phyloP scores from a whole-genome alignment of 2,329 filamentous ascomycete genomes.

The Knoxdaviesia capensis region DNA sequence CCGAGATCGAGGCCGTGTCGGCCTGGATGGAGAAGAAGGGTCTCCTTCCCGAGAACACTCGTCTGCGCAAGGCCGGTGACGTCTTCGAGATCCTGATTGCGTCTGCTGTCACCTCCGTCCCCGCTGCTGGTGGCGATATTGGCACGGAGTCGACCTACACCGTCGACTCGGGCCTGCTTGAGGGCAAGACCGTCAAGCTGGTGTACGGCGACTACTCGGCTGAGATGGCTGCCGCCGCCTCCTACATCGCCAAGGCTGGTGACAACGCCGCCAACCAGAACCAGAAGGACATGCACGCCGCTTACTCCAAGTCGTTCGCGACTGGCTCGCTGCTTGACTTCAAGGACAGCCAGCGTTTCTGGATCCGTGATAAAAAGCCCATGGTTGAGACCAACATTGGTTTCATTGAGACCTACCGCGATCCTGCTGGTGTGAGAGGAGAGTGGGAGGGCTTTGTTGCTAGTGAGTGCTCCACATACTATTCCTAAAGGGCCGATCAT shows the following conservation, averaged over 20 bases:
- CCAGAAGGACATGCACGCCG: slow-evolving; percentile 51
- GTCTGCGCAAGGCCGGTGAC: slow-evolving; percentile 44
- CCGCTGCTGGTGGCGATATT: slow-evolving; percentile 44
- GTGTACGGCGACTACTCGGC: slow-evolving; percentile 56
- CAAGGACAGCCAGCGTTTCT: slow-evolving; percentile 61
- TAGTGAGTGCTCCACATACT: slow-evolving; percentile 11
- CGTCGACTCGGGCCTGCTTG: slow-evolving; percentile 35
- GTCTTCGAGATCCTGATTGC: slow-evolving; percentile 58
- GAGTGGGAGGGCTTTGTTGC: slow-evolving; percentile 78
- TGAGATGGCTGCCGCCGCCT: slow-evolving; percentile 49
- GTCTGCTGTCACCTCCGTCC: slow-evolving; percentile 40
- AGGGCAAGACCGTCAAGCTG: slow-evolving; percentile 48
- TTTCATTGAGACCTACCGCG: slow-evolving; percentile 72
- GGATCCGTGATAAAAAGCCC: slow-evolving; percentile 69
- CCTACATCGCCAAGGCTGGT: slow-evolving; percentile 47
- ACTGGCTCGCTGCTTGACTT: slow-evolving; percentile 56
- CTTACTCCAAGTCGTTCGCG: slow-evolving; percentile 57
- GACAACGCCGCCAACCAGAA: slow-evolving; percentile 53
- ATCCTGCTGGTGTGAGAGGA: slow-evolving; percentile 60
- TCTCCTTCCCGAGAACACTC: slow-evolving; percentile 56
- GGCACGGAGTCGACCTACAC: slow-evolving; percentile 43
- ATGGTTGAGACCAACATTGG: slow-evolving; percentile 65
- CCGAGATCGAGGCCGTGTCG: slow-evolving; percentile 54
- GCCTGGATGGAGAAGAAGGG: slow-evolving; percentile 53
- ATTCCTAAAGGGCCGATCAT: neutral